Percentiles rank a stretch among this genome's conserved stretches.
Conservation (phyloP, 2,329 filamentous ascomycete genomes). For the Dothideomycetes sp. region DNA sequence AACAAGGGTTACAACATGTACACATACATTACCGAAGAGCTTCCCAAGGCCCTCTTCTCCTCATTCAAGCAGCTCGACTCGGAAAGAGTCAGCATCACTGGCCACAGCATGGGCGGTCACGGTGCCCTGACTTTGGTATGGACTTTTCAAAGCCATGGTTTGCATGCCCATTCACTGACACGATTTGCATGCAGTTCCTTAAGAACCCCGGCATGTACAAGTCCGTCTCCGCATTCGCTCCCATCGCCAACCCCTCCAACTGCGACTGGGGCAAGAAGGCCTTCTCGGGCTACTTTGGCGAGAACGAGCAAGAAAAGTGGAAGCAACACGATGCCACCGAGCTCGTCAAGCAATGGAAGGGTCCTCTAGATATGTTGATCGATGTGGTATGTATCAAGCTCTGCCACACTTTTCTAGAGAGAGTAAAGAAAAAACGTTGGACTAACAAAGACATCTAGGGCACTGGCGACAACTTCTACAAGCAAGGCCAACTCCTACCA, state of each 20-base stretch:
- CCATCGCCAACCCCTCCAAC: slow-evolving; percentile 74
- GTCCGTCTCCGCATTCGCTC: slow-evolving; percentile 81
- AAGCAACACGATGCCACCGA: slow-evolving; percentile 87
- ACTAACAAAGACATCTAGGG: slow-evolving; percentile 46
- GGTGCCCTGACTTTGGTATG: slow-evolving; percentile 72
- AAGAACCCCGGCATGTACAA: slow-evolving; percentile 86
- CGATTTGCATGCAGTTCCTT: slow-evolving; percentile 51
- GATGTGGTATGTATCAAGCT: slow-evolving; percentile 59
- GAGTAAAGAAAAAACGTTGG: too few species aligned
- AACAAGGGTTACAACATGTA: slow-evolving; percentile 84
- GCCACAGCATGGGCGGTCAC: slow-evolving; percentile 96
- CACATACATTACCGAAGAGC: slow-evolving; percentile 78
- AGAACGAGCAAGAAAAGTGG: slow-evolving; percentile 64
- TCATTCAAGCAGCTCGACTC: slow-evolving; percentile 64
- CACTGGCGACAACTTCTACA: slow-evolving; percentile 93
- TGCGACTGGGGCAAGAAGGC: slow-evolving; percentile 96
- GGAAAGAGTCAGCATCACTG: slow-evolving; percentile 68
- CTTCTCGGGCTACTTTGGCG: slow-evolving; percentile 81
- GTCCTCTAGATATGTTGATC: slow-evolving; percentile 66
- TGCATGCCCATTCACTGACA: not conserved
- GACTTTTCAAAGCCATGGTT: not conserved
- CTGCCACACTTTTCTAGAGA: not conserved
- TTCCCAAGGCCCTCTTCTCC: slow-evolving; percentile 67
- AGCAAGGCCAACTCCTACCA: slow-evolving; percentile 81
- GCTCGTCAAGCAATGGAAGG: slow-evolving; percentile 67